A percentile compares a stretch with the other conserved stretches of the same genome.
Conservation (phyloP, 345 rosid genomes). For the Laguncularia racemosa region DNA sequence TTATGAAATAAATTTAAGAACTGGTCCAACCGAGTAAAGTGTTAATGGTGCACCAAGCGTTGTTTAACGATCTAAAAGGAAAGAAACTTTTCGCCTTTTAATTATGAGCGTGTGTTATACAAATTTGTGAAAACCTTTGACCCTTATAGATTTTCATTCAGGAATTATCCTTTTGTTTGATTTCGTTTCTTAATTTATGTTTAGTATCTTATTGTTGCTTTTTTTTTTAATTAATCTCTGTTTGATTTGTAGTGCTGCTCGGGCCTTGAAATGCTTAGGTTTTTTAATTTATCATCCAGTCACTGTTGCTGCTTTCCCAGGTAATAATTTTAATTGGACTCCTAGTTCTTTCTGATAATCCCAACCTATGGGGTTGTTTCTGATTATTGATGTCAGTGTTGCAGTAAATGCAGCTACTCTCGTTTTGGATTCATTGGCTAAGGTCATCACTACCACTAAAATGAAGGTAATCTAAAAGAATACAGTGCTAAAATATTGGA, state of each 20-base stretch:
- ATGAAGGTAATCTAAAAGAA: constrained; percentile 25
- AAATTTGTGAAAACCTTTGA: too few species aligned
- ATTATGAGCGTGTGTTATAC: too few species aligned
- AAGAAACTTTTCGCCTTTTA: too few species aligned
- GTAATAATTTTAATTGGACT: constrained; percentile 9
- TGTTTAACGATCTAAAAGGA: too few species aligned
- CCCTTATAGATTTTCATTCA: too few species aligned
- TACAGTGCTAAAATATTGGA: background rate
- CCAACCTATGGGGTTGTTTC: background rate
- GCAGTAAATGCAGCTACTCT: constrained; percentile 26
- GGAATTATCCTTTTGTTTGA: background rate
- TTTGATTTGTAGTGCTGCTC: constrained; percentile 30
- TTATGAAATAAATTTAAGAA: too few species aligned
- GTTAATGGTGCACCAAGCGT: too few species aligned
- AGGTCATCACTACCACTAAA: constrained; percentile 29
- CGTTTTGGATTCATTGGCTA: constrained; percentile 29
- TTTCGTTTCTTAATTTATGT: too few species aligned
- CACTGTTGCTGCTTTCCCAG: constrained; percentile 27
- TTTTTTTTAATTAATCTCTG: background rate
- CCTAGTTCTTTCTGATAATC: background rate
- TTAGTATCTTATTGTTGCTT: too few species aligned
- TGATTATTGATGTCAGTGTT: constrained; percentile 4
- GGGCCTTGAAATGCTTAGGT: constrained; percentile 56
- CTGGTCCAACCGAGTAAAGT: too few species aligned
- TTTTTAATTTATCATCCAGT: constrained; percentile 46